Base-by-base conservation (phyloP, 202 grass and related monocot species). In the Cymbopogon flexuosus region DNA sequence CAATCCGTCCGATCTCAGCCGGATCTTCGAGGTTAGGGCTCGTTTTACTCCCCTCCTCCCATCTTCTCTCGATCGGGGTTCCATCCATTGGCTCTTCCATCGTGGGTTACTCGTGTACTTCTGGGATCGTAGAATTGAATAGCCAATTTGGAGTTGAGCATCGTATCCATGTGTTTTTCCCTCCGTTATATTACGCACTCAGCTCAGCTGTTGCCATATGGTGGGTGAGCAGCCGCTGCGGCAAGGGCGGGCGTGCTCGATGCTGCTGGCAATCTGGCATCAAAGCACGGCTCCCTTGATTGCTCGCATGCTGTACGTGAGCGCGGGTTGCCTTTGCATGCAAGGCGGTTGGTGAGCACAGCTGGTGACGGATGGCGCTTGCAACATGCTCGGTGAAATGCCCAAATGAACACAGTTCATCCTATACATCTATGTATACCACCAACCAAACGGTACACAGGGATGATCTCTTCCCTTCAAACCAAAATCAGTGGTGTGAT, bases 21-120 rank as follows among this genome's bases (percentile, higher is more conserved):
- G 73, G 24, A 35, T 82, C 67, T 88, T 91, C 41, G 85, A 51
- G 89, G 89, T 85, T 43, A 45, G 72, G 12, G 18, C 21, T 73
- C 16, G 18, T 43, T 14, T n/a, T n/a, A n/a, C n/a, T 39, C 16
- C 30, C 15, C 8, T 1, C 24, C 19, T 12, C 13, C 30, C 63
- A 15, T 22, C 16, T 73, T 73, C 18, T 79, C 33, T 22, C 52
- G 72, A 74, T 72, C 62, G n/a, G 22, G 24, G 24, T 4, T 15
- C 47, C 11, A 5, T 61, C 10, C 40, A 22, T 39, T 49, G 40
- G 63, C 72, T 74, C 37, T 6, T 46, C 12, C 22, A 33, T 12
- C 18, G 3, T 62, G 3, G 39, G 13, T 3, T 67, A 14, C 21
- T 10, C 29, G 0, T 29, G 22, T 31, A 51, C 18, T 43, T 14